phyloP scores from a whole-genome alignment of 257 asterid species.

The Cynanchum wilfordii region DNA sequence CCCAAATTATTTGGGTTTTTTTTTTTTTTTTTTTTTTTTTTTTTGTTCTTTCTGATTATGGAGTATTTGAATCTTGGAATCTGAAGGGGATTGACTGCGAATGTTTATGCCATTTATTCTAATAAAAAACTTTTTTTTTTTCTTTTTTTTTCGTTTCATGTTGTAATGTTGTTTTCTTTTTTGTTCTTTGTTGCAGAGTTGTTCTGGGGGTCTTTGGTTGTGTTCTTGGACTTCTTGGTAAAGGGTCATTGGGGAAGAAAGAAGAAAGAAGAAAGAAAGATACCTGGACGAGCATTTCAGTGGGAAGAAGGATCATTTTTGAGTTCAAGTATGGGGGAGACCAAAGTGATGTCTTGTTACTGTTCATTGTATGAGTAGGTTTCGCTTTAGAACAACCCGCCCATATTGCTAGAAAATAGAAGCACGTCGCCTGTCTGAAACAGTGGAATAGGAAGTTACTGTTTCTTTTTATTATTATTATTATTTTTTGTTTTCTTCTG shows the following conservation, averaged over 20 bases:
- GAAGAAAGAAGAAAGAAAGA: too few species aligned
- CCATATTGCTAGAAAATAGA: neutral
- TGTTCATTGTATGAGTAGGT: conserved; percentile 1
- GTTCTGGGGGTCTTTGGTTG: neutral
- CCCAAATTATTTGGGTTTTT: neutral
- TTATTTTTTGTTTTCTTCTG: too few species aligned
- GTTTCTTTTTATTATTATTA: too few species aligned
- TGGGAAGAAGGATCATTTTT: neutral
- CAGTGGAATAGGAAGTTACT: neutral
- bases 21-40: too few species aligned
- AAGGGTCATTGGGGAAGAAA: neutral
- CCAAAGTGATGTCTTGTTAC: neutral
- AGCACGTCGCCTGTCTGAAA: neutral
- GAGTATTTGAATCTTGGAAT: conserved; percentile 16
- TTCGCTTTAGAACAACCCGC: neutral
- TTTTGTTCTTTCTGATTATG: neutral
- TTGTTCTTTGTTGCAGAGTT: neutral
- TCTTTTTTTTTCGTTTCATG: too few species aligned
- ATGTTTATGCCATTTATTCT: neutral
- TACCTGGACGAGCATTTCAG: neutral
- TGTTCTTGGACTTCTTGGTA: neutral
- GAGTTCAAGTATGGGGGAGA: neutral
- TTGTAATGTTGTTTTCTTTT: neutral
- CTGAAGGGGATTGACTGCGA: neutral
- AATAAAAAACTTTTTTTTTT: neutral